Conservation (phyloP, 352 stramenopile species). For the Phytophthora foliorum region DNA sequence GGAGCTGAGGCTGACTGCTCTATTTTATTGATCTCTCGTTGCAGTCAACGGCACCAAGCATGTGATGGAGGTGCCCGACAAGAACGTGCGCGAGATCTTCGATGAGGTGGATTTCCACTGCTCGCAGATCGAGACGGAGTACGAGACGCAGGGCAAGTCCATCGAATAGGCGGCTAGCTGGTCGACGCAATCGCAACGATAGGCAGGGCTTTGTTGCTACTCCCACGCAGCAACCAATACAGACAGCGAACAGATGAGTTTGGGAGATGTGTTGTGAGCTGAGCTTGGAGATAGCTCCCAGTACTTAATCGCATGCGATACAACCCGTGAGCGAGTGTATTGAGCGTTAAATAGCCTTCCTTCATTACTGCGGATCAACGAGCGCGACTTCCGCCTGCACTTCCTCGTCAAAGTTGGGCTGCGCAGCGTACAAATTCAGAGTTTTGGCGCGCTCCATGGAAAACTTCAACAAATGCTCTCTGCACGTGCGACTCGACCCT, state of each 20-base stretch:
- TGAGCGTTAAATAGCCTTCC: slow-evolving; percentile 36
- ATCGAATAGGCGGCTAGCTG: slow-evolving; percentile 70
- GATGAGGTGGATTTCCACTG: slow-evolving; percentile 87
- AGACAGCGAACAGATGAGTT: slow-evolving; percentile 26
- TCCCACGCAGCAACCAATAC: slow-evolving; percentile 28
- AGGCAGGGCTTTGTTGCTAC: slow-evolving; percentile 23
- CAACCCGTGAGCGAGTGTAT: slow-evolving; percentile 1
- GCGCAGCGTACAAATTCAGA: slow-evolving; percentile 43
- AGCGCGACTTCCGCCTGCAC: slow-evolving; percentile 61
- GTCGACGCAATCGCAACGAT: slow-evolving; percentile 12
- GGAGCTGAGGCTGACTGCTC: slow-evolving; percentile 4
- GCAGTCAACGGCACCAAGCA: slow-evolving; percentile 86
- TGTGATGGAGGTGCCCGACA: slow-evolving; percentile 69
- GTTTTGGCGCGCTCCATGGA: slow-evolving; percentile 59
- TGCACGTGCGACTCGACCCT: slow-evolving; percentile 69
- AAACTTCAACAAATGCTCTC: slow-evolving; percentile 59
- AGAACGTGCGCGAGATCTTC: slow-evolving; percentile 88
- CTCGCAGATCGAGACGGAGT: slow-evolving; percentile 89
- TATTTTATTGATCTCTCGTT: slow-evolving; percentile 9
- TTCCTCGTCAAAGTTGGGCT: slow-evolving; percentile 54
- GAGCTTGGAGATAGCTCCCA: not conserved
- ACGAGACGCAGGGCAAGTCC: slow-evolving; percentile 83
- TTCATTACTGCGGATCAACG: slow-evolving; percentile 57
- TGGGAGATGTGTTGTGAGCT: not conserved
- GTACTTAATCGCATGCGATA: not conserved